Evolutionary conservation across 768 basidiomycete species (phyloP), one percentile per base, ranked within the genome.

Genomic region (Termitomyces sp.): DNA sequence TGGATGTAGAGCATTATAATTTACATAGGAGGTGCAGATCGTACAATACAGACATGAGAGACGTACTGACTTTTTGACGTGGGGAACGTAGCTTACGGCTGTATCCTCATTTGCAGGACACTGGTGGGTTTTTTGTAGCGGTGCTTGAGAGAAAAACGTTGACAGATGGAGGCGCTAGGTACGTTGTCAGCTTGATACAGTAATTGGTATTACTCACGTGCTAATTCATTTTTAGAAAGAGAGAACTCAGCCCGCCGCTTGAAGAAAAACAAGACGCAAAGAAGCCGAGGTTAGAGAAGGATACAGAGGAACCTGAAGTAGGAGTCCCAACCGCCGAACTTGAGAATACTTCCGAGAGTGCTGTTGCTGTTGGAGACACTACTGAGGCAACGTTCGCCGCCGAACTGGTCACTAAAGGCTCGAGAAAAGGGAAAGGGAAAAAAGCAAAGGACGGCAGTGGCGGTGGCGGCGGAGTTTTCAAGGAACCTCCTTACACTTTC

Each of bases 71-170:
- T 21, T 4, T 27, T n/a, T 40, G 10, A 51, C 40, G 52, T 42
- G 52, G 54, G 39, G 45, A 5, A 10, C 1, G 17, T 48, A 97
- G 94, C 63, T 73, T 98, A 69, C 82, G 97, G 39, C 83, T 98
- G 60, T 91, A 96, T 66, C 95, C 97, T 2, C 95, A 98, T 68
- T 74, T 97, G 9, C 97, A 98, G 70, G 91, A 99, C 66, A 92
- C 94, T 0, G 97, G 97, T 3, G 97, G 94, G 0, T 99, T 99
- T 73, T 99, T 97, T 67, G 85, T 99, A n/a, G 94, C 94, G 11
- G 89, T 97, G 0, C 70, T 98, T 35, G 80, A 88, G 66, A 82
- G 78, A 65, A 81, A 73, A 50, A 17, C 30, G 25, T 52, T 50
- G 37, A 41, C 37, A 8, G 56, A 48, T 23, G 28, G 39, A 28